A percentile compares a stretch with the other conserved stretches of the same genome.
These are phyloP conservation scores for Artemisia argyi DNA, from an alignment of 129 eudicot genomes.

Conservation along the genomic window DNA sequence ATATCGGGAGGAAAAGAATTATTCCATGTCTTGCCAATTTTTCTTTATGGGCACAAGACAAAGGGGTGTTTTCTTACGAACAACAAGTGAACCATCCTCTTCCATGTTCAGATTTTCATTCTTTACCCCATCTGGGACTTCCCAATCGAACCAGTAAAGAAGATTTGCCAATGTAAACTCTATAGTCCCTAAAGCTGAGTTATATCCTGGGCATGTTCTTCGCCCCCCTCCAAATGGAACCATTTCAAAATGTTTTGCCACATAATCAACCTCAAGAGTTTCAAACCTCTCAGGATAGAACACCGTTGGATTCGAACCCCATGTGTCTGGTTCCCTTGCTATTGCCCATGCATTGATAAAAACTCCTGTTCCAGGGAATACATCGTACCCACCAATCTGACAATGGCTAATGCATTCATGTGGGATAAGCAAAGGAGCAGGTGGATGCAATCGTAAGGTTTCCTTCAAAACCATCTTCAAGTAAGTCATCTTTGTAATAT, in stretches of 20 bases:
- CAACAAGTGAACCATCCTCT: neutral
- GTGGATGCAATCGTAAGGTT: slow-evolving; percentile 42
- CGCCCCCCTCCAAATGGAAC: slow-evolving; percentile 51
- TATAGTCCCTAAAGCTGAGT: neutral
- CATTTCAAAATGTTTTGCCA: slow-evolving; percentile 41
- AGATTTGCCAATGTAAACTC: slow-evolving; percentile 1
- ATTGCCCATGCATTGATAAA: slow-evolving; percentile 40
- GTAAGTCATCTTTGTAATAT: slow-evolving; percentile 29
- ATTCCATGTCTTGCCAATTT: neutral
- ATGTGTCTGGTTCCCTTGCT: slow-evolving; percentile 33
- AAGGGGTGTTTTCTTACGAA: neutral
- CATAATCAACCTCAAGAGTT: slow-evolving; percentile 33
- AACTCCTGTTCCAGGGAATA: slow-evolving; percentile 28
- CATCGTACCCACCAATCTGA: slow-evolving; percentile 27
- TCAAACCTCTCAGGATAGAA: slow-evolving; percentile 53
- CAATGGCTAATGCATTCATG: slow-evolving; percentile 29
- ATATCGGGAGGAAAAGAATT: too few relatives aligned
- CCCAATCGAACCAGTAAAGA: slow-evolving; percentile 1
- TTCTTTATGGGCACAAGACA: neutral
- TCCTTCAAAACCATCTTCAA: slow-evolving; percentile 44
- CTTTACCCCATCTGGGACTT: neutral
- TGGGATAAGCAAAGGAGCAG: slow-evolving; percentile 32
- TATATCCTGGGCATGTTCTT: neutral
- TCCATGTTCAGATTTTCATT: too few relatives aligned
- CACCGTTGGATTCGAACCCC: slow-evolving; percentile 32